A percentile compares a stretch with the other conserved stretches of the same genome.
Conservation (phyloP, 2,329 filamentous ascomycete genomes). For the Dactylellina parvicollis region DNA sequence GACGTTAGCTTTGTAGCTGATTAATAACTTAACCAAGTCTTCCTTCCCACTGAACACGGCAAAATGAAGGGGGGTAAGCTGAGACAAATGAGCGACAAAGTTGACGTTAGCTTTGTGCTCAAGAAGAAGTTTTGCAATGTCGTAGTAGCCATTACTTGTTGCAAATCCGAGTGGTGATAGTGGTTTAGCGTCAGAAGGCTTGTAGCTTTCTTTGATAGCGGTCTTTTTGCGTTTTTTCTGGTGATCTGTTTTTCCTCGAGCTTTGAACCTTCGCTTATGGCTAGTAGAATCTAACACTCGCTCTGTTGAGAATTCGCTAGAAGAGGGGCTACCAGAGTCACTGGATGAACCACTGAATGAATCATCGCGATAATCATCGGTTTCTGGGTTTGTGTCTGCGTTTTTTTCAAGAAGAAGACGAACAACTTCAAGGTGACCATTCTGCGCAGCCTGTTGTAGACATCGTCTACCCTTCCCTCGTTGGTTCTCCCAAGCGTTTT, state of each 20-base stretch:
- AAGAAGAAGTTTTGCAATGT: conserved; percentile 9
- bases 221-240: not conserved
- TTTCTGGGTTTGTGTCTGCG: conserved; percentile 2
- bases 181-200: not conserved
- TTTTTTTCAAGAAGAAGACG: not conserved
- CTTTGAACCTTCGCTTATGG: not conserved
- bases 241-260: not conserved
- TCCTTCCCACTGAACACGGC: not conserved
- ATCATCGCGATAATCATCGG: not conserved
- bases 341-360: not conserved
- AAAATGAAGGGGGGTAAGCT: not conserved
- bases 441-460: conserved; percentile 11
- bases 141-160: not conserved
- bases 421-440: not conserved
- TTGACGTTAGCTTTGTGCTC: conserved; percentile 2
- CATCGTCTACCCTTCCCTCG: not conserved
- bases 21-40: not conserved
- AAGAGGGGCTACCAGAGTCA: not conserved
- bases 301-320: not conserved
- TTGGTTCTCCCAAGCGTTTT: not conserved
- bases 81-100: not conserved
- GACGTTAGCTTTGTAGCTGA: not conserved
- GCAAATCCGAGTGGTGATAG: not conserved
- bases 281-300: not conserved
- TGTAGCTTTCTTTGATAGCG: not conserved